Evolutionary conservation across 192 early-diverging fungal species (phyloP).

Genomic region (Backusella luteola): DNA sequence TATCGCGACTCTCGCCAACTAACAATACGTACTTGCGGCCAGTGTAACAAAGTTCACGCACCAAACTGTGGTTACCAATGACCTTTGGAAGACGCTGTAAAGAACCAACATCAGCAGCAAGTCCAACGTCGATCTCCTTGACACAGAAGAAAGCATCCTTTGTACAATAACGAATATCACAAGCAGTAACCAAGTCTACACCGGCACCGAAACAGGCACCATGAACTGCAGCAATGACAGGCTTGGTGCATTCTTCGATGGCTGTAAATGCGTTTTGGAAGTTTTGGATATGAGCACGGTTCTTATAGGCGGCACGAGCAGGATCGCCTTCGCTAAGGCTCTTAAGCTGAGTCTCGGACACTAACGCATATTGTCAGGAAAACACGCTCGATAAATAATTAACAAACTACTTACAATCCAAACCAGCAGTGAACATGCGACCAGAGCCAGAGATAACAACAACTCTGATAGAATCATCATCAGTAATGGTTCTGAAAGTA

Average conservation of each 20-base stretch:
- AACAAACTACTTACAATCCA: slow-evolving; percentile 65
- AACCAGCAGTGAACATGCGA: slow-evolving; percentile 84
- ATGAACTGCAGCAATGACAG: slow-evolving; percentile 89
- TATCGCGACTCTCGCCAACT: background rate
- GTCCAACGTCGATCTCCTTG: slow-evolving; percentile 91
- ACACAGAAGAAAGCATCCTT: slow-evolving; percentile 81
- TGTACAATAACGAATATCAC: slow-evolving; percentile 85
- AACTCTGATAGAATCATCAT: slow-evolving; percentile 68
- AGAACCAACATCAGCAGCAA: slow-evolving; percentile 91
- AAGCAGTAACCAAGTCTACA: slow-evolving; percentile 87
- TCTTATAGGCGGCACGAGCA: background rate
- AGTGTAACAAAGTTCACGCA: slow-evolving; percentile 88
- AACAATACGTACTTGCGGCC: slow-evolving; percentile 58
- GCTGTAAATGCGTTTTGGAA: slow-evolving; percentile 72
- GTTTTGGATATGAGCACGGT: slow-evolving; percentile 11
- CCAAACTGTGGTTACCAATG: slow-evolving; percentile 86
- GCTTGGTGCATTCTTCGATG: slow-evolving; percentile 82
- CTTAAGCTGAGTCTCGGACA: background rate
- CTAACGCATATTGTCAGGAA: background rate
- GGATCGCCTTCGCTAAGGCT: background rate
- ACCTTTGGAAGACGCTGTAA: slow-evolving; percentile 95
- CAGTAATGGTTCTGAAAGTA: slow-evolving; percentile 56
- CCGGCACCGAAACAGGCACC: slow-evolving; percentile 83
- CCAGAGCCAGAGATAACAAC: slow-evolving; percentile 78
- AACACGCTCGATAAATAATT: background rate